phyloP scores from a whole-genome alignment of 2,329 filamentous ascomycete genomes.

The Cladosporium halotolerans region DNA sequence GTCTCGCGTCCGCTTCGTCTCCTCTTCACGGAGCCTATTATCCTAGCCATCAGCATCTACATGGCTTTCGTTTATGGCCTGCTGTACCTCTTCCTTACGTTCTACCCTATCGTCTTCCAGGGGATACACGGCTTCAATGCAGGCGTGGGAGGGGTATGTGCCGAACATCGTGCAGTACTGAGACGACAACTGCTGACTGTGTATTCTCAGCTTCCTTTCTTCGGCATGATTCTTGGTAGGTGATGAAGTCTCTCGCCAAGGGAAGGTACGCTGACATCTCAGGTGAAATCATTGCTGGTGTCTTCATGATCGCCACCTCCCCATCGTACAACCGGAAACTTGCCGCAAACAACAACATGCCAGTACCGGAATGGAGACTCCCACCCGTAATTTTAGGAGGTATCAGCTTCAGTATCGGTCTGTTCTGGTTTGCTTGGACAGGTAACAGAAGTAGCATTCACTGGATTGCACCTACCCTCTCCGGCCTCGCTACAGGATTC shows the following conservation, averaged over 20 bases:
- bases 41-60: constrained; percentile 36
- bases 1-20: constrained; percentile 37
- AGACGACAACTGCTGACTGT: not conserved
- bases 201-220: constrained; percentile 34
- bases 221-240: constrained; percentile 30
- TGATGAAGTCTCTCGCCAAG: not conserved
- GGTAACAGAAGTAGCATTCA: constrained; percentile 31
- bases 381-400: constrained; percentile 50
- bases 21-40: constrained; percentile 42
- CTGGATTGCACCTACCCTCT: constrained; percentile 33
- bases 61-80: constrained; percentile 40
- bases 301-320: constrained; percentile 23
- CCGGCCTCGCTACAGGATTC: constrained; percentile 51
- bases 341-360: constrained; percentile 43
- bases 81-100: constrained; percentile 40
- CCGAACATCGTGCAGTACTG: not conserved
- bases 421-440: constrained; percentile 33
- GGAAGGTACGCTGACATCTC: constrained; percentile 12
- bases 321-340: constrained; percentile 30
- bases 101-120: constrained; percentile 41
- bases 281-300: constrained; percentile 23
- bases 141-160: constrained; percentile 31
- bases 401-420: constrained; percentile 28
- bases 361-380: constrained; percentile 53
- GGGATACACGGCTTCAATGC: constrained; percentile 36